Percentiles rank a stretch among this genome's conserved stretches.
phyloP scores from a whole-genome alignment of 139 green algal genomes.

The Chlamydomonas incerta region DNA sequence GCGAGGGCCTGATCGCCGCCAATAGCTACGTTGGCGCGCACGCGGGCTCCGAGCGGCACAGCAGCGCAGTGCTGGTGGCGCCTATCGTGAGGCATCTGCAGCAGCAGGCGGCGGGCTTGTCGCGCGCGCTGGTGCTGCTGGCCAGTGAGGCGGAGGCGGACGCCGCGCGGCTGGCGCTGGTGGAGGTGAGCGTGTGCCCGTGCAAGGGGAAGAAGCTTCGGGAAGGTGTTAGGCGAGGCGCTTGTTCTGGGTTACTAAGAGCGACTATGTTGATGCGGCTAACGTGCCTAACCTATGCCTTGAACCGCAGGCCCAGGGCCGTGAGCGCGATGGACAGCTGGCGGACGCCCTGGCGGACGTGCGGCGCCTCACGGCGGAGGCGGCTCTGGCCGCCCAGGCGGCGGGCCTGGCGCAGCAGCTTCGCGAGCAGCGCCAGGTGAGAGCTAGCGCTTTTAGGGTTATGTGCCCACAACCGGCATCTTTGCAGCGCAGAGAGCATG shows the following conservation, averaged over 20 bases:
- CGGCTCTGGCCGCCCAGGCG: neutral
- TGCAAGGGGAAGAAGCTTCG: too few species aligned
- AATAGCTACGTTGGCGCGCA: neutral
- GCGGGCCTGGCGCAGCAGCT: neutral
- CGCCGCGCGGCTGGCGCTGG: neutral
- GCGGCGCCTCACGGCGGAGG: neutral
- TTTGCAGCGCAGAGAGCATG: too few species aligned
- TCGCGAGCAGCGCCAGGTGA: conserved; percentile 19
- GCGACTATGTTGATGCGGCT: too few species aligned
- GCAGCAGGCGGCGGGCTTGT: conserved; percentile 8
- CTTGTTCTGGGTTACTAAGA: too few species aligned
- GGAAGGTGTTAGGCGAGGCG: too few species aligned
- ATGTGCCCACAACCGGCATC: too few species aligned
- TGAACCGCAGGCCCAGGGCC: neutral
- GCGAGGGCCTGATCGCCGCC: neutral
- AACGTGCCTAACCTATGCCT: too few species aligned
- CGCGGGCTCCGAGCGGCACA: neutral
- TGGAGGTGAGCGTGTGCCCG: too few species aligned
- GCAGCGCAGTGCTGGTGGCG: neutral
- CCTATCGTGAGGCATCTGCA: conserved; percentile 26
- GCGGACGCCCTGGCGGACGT: neutral
- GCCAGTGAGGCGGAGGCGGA: conserved; percentile 32
- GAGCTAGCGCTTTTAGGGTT: too few species aligned
- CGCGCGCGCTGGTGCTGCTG: conserved; percentile 4
- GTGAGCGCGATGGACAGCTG: conserved; percentile 4